Evolutionary conservation across 352 stramenopile genomes (phyloP), one percentile per base, ranked within the genome.

Genomic region (Sclerospora graminicola): DNA sequence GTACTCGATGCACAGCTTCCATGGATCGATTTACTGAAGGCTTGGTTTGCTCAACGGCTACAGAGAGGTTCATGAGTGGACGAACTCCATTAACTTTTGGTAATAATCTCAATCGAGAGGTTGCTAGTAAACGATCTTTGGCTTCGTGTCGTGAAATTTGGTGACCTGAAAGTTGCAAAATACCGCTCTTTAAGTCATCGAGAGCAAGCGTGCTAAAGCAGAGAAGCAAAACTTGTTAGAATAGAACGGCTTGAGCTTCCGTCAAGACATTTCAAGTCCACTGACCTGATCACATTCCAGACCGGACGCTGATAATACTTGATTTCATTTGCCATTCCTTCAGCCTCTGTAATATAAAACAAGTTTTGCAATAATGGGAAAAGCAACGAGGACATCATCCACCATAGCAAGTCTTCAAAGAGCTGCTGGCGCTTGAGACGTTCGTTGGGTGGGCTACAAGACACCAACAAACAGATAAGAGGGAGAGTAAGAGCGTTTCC

Each of bases 31-130:
- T 89, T 5, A 85, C 69, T 10, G 73, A 79, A 11, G 49, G 21
- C n/a, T 49, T 54, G 3, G 16, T 67, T 32, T 24, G 29, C 5
- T 63, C 53, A 0, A 64, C 41, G 36, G 63, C 33, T 16, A 45
- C 36, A 2, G 79, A 87, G 27, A 90, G 37, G 45, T 90, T 90
- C 60, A 90, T 84, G 1, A 90, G 48, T n/a, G 76, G 79, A 4
- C 79, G 71, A 45, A 90, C 41, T 5, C 79, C 76, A 26, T 34
- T 77, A 15, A 58, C 20, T 54, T 90, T 90, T 6, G 79, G 79
- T 13, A 89, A 54, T 13, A 90, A 47, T 0, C 79, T 59, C 15
- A 90, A 38, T 30, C 67, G 55, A 8, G 78, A 88, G 0, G 60
- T 69, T 10, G 56, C 46, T 35, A 88, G 48, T 15, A 75, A 55